Conservation (phyloP, 495 filamentous ascomycete genomes). For the Aspergillus egyptiacus region DNA sequence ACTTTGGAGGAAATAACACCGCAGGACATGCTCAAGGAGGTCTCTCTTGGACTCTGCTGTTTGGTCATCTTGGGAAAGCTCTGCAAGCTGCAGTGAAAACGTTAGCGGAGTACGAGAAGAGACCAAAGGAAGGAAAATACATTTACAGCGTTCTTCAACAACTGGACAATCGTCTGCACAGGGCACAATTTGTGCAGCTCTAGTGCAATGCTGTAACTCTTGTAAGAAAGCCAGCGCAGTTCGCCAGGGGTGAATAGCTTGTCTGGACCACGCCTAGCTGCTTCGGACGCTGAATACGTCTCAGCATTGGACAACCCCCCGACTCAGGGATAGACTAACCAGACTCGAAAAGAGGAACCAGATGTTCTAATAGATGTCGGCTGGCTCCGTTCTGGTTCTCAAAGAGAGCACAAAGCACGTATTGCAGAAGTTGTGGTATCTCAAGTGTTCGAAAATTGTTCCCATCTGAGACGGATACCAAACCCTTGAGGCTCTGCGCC, state of each 20-base stretch:
- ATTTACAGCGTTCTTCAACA: slow-evolving; percentile 54
- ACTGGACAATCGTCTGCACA: slow-evolving; percentile 44
- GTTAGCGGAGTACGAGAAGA: background rate
- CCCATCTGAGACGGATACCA: slow-evolving; percentile 51
- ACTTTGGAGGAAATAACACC: slow-evolving; percentile 63
- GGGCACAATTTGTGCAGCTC: slow-evolving; percentile 52
- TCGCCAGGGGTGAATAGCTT: slow-evolving; percentile 53
- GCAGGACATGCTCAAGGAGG: slow-evolving; percentile 52
- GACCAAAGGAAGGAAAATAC: slow-evolving; percentile 19
- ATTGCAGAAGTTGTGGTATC: slow-evolving; percentile 46
- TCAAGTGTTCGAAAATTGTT: slow-evolving; percentile 44
- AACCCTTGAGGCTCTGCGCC: slow-evolving; percentile 50
- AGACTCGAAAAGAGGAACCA: slow-evolving; percentile 59
- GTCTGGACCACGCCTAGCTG: slow-evolving; percentile 25
- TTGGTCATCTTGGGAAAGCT: slow-evolving; percentile 49
- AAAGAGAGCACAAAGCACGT: slow-evolving; percentile 4
- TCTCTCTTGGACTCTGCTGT: slow-evolving; percentile 38
- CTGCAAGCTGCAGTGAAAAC: slow-evolving; percentile 44
- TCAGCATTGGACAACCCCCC: slow-evolving; percentile 1
- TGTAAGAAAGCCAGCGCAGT: slow-evolving; percentile 75
- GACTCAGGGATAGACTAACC: slow-evolving; percentile 36
- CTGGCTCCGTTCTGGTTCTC: background rate
- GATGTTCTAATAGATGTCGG: slow-evolving; percentile 33
- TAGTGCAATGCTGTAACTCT: slow-evolving; percentile 68
- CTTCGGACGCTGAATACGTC: slow-evolving; percentile 37